phyloP scores from a whole-genome alignment of 192 early-diverging fungal species.

The Podila verticillata region DNA sequence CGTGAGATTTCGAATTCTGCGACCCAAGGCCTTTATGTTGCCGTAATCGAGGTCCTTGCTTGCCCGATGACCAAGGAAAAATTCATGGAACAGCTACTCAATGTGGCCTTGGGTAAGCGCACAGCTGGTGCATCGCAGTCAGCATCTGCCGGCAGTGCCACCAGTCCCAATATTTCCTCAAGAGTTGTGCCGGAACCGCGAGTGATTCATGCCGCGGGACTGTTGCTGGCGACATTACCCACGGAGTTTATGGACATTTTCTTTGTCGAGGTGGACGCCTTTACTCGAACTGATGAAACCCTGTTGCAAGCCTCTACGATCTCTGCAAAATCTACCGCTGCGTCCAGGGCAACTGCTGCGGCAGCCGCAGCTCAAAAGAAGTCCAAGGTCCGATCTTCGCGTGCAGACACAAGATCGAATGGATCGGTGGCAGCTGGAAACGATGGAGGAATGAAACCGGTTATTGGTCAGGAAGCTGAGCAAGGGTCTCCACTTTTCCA shows the following conservation, averaged over 20 bases:
- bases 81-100: conserved; percentile 52
- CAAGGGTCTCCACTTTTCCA: conserved; percentile 2
- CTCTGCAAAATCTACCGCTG: conserved; percentile 1
- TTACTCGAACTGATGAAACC: conserved; percentile 31
- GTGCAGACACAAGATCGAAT: conserved; percentile 4
- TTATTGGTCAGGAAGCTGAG: neutral
- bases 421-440: neutral
- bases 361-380: conserved; percentile 13
- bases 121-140: conserved; percentile 51
- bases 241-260: conserved; percentile 46
- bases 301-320: conserved; percentile 33
- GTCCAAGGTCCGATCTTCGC: conserved; percentile 51
- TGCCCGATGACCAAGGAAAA: conserved; percentile 52
- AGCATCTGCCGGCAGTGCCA: conserved; percentile 54
- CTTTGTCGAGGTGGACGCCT: conserved; percentile 43
- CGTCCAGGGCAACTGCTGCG: conserved; percentile 3
- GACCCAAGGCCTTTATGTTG: conserved; percentile 61
- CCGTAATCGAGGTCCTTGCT: conserved; percentile 58
- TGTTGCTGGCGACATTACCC: conserved; percentile 61
- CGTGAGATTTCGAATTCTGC: conserved; percentile 71
- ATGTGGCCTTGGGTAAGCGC: conserved; percentile 55
- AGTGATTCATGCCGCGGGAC: conserved; percentile 61
- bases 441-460: conserved; percentile 18
- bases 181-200: conserved; percentile 45
- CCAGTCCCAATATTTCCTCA: conserved; percentile 7